Conservation (phyloP, 1,139 yeast genomes). For the Zygoascus sp. region DNA sequence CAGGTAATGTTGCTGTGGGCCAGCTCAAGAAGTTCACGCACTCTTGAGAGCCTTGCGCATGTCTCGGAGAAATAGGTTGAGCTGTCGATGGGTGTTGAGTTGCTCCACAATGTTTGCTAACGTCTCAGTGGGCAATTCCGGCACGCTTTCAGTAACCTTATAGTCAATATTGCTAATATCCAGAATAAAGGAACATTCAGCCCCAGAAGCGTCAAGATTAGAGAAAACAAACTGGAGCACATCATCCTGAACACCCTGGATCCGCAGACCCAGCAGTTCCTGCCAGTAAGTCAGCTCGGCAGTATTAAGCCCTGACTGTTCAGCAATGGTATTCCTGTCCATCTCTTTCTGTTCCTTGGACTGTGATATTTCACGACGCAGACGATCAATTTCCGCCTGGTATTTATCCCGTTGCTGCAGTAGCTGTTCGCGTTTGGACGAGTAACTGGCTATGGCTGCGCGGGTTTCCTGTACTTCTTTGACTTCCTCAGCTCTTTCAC, state of each 20-base stretch:
- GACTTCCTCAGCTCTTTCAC: slow-evolving; percentile 22
- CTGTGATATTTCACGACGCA: slow-evolving; percentile 20
- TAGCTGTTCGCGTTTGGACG: slow-evolving; percentile 7
- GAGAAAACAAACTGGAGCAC: slow-evolving; percentile 30
- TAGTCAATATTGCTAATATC: slow-evolving; percentile 30
- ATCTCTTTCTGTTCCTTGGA: slow-evolving; percentile 17
- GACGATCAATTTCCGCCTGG: slow-evolving; percentile 16
- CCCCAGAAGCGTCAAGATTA: slow-evolving; percentile 27
- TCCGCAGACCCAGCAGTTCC: slow-evolving; percentile 28
- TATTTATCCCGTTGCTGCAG: not conserved
- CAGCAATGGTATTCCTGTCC: slow-evolving; percentile 19
- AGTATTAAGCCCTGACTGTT: slow-evolving; percentile 22
- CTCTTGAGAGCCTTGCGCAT: slow-evolving; percentile 23
- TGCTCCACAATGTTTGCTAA: slow-evolving; percentile 17
- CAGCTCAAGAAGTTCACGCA: not conserved
- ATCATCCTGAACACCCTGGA: slow-evolving; percentile 31
- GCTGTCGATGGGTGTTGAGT: slow-evolving; percentile 22
- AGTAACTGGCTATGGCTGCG: slow-evolving; percentile 11
- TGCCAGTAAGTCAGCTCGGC: slow-evolving; percentile 34
- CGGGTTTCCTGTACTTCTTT: slow-evolving; percentile 25
- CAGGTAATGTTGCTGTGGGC: too few species aligned
- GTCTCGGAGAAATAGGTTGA: slow-evolving; percentile 25
- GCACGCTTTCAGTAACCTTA: slow-evolving; percentile 19
- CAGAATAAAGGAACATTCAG: slow-evolving; percentile 27
- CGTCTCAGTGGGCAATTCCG: slow-evolving; percentile 14